Percentiles rank a stretch among this genome's conserved stretches.
Evolutionary conservation across 139 green algal genomes (phyloP).

Genomic region (Chlorella sp.): DNA sequence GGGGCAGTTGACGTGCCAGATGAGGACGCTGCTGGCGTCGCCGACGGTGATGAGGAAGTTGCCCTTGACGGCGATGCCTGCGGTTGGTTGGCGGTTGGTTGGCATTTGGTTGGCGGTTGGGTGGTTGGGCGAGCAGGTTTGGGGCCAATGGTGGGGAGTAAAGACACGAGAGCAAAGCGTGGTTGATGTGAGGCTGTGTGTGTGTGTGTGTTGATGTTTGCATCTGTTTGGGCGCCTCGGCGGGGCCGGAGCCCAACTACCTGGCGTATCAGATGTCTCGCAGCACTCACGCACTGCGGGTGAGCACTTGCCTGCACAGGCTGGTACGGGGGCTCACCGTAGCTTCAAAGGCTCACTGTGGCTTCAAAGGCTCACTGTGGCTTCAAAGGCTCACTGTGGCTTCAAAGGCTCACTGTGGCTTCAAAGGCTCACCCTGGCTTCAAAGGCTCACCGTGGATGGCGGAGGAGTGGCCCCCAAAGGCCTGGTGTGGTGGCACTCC

Average conservation of each 20-base stretch:
- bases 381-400: background rate
- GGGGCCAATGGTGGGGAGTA: background rate
- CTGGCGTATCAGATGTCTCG: background rate
- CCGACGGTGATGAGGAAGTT: conserved; percentile 30
- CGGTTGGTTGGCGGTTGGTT: too few species aligned
- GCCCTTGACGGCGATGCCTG: too few species aligned
- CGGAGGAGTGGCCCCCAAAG: conserved; percentile 43
- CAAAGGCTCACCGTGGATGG: conserved; percentile 22
- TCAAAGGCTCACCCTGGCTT: background rate
- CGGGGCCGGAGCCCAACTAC: background rate
- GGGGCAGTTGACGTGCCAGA: conserved; percentile 30
- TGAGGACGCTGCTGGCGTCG: conserved; percentile 18
- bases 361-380: background rate
- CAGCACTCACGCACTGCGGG: background rate
- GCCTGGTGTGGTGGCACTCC: conserved; percentile 22
- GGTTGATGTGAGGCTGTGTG: background rate
- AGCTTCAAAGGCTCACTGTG: background rate
- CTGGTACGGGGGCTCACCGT: background rate
- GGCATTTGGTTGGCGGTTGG: too few species aligned
- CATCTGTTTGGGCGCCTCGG: background rate
- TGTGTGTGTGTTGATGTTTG: background rate
- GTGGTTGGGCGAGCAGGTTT: too few species aligned
- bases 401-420: conserved; percentile 1
- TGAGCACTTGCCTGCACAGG: background rate
- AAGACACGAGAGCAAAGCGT: background rate